phyloP scores from a whole-genome alignment of 768 basidiomycete species.

The Suillus bovinus region DNA sequence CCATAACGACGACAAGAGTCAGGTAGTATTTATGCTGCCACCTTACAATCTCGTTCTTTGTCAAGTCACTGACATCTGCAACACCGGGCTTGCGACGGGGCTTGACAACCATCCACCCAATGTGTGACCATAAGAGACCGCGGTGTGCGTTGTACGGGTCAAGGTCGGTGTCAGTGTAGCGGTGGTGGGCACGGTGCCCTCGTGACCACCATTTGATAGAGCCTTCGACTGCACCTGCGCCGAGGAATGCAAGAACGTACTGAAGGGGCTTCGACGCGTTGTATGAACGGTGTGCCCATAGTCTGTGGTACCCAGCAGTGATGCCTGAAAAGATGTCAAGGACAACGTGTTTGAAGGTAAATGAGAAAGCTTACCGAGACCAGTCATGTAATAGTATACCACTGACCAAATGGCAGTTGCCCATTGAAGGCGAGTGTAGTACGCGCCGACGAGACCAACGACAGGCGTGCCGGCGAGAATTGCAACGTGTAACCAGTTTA shows the following conservation, averaged over 20 bases:
- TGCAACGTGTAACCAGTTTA: constrained; percentile 76
- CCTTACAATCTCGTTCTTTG: constrained; percentile 72
- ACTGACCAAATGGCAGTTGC: constrained; percentile 73
- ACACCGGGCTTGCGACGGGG: constrained; percentile 87
- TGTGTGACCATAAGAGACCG: constrained; percentile 83
- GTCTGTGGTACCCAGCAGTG: constrained; percentile 93
- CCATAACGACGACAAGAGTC: constrained; percentile 66
- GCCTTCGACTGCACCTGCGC: constrained; percentile 92
- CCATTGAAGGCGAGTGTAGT: constrained; percentile 62
- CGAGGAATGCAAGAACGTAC: constrained; percentile 79
- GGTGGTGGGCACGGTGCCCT: constrained; percentile 96
- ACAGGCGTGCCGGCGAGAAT: constrained; percentile 76
- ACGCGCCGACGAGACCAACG: constrained; percentile 72
- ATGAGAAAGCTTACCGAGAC: constrained; percentile 62
- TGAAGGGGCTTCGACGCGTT: constrained; percentile 88
- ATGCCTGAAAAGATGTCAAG: constrained; percentile 56
- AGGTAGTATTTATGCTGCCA: constrained; percentile 91
- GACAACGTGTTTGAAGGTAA: constrained; percentile 40
- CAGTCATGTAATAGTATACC: constrained; percentile 77
- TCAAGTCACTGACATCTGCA: constrained; percentile 86
- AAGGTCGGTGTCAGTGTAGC: constrained; percentile 96
- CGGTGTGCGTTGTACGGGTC: constrained; percentile 95
- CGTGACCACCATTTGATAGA: constrained; percentile 99
- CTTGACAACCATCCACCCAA: constrained; percentile 94
- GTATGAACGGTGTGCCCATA: constrained; percentile 96